phyloP scores from a whole-genome alignment of 1,284 basidiomycete genomes.

The Takashimella koratensis region DNA sequence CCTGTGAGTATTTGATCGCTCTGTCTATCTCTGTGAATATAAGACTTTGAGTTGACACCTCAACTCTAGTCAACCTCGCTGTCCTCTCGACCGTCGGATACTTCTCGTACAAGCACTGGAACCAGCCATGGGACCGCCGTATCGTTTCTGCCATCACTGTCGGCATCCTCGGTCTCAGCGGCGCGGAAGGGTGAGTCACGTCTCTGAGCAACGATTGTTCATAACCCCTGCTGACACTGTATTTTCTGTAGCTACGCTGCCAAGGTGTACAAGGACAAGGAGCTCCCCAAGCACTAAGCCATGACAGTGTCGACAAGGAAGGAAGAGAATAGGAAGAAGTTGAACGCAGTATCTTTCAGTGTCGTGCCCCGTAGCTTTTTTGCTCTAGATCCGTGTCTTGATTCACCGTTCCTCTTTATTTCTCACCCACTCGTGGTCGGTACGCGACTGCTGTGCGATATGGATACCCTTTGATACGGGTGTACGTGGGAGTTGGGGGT shows the following conservation, averaged over 20 bases:
- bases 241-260: conserved; percentile 28
- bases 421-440: too few relatives aligned
- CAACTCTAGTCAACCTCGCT: conserved; percentile 60
- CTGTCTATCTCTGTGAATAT: not conserved
- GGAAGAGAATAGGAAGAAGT: too few relatives aligned
- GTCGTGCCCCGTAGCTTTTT: too few relatives aligned
- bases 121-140: conserved; percentile 66
- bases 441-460: too few relatives aligned
- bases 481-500: too few relatives aligned
- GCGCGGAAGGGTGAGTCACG: conserved; percentile 68
- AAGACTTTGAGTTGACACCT: not conserved
- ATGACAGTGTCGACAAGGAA: too few relatives aligned
- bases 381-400: too few relatives aligned
- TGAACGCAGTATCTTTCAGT: too few relatives aligned
- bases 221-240: not conserved
- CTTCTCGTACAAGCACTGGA: conserved; percentile 66
- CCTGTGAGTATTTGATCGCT: conserved; percentile 51
- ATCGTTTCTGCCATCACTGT: conserved; percentile 62
- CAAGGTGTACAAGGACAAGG: conserved; percentile 41
- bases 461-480: too few relatives aligned
- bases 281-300: conserved; percentile 27
- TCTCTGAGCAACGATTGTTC: not conserved
- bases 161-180: conserved; percentile 63
- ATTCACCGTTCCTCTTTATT: too few relatives aligned
- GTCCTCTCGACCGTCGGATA: conserved; percentile 67